Evolutionary conservation across 2,329 filamentous ascomycete genomes (phyloP).

Genomic region (Ophiostoma quercus): DNA sequence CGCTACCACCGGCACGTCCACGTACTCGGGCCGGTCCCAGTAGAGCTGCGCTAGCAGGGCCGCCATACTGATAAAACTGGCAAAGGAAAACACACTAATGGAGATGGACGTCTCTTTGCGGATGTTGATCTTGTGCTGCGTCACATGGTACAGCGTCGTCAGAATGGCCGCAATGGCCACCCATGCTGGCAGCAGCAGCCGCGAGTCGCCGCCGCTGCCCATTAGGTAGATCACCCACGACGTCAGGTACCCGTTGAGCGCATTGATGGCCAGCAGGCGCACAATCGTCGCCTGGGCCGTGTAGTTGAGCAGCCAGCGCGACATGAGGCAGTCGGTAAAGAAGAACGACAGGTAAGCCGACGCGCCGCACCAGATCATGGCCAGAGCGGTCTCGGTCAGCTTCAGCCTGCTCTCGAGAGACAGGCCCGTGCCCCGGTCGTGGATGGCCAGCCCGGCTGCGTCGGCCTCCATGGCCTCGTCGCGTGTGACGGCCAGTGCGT

Average conservation of each 20-base stretch:
- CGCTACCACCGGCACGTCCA: conserved; percentile 53
- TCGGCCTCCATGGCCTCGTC: conserved; percentile 23
- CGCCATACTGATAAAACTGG: conserved; percentile 71
- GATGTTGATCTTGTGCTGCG: conserved; percentile 73
- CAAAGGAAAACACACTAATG: conserved; percentile 70
- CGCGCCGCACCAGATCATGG: conserved; percentile 71
- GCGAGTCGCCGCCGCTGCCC: conserved; percentile 64
- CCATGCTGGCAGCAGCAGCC: conserved; percentile 70
- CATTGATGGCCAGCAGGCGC: conserved; percentile 69
- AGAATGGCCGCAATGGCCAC: conserved; percentile 70
- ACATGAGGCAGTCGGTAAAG: conserved; percentile 82
- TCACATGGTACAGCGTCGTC: conserved; percentile 69
- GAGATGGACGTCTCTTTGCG: conserved; percentile 72
- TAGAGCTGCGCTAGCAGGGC: conserved; percentile 63
- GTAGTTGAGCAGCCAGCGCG: conserved; percentile 79
- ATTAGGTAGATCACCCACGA: conserved; percentile 65
- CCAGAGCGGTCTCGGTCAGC: conserved; percentile 64
- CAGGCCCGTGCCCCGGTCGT: conserved; percentile 23
- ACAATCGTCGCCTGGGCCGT: conserved; percentile 75
- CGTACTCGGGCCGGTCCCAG: conserved; percentile 55
- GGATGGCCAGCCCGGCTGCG: background rate
- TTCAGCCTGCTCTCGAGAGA: conserved; percentile 45
- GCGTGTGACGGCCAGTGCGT: conserved; percentile 33
- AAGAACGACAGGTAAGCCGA: conserved; percentile 76
- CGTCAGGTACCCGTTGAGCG: conserved; percentile 68